Evolutionary conservation across 306 rosid species (phyloP).

Genomic region (Myrica gale): DNA sequence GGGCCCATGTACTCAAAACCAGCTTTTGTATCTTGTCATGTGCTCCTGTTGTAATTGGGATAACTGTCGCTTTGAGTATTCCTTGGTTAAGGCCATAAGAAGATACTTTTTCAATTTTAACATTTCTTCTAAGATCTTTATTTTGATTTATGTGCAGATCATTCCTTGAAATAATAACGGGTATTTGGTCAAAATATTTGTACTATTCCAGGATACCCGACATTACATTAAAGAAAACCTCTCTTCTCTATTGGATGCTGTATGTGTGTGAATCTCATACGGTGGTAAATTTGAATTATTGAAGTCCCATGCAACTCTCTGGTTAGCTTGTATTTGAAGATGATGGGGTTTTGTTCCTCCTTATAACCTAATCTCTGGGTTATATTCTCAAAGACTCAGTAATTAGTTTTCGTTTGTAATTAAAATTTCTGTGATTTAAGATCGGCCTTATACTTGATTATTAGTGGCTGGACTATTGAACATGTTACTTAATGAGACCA

Average conservation of each 20-base stretch:
- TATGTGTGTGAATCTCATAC: not conserved
- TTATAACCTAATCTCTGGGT: not conserved
- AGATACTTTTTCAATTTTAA: not conserved
- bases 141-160: not conserved
- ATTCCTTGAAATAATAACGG: too few relatives aligned
- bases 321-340: constrained; percentile 8
- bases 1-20: constrained; percentile 9
- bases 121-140: not conserved
- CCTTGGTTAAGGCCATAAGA: not conserved
- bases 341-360: not conserved
- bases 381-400: not conserved
- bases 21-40: not conserved
- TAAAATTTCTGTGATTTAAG: not conserved
- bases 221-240: not conserved
- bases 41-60: constrained; percentile 8
- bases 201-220: too few relatives aligned
- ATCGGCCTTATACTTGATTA: not conserved
- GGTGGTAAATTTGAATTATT: constrained; percentile 6
- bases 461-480: not conserved
- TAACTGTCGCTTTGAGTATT: not conserved
- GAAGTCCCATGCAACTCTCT: not conserved
- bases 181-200: not conserved
- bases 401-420: too few relatives aligned
- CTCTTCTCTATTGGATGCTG: not conserved
- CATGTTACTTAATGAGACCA: not conserved